Evolutionary conservation across 768 basidiomycete genomes (phyloP).

Genomic region (Leccinum boreale): DNA sequence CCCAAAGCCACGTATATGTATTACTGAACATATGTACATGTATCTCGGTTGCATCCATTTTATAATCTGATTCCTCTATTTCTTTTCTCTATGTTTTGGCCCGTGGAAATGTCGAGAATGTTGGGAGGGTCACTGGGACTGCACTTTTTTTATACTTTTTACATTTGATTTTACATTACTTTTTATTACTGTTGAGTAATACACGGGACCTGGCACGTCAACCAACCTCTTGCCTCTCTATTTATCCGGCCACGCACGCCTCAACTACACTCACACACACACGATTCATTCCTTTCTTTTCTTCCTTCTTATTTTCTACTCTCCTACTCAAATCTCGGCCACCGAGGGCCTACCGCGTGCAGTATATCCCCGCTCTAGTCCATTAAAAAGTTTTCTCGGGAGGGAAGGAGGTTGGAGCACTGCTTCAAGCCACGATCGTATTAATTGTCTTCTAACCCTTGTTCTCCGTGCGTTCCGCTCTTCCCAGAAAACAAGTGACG

Average conservation of each 20-base stretch:
- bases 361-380: background rate
- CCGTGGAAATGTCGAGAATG: background rate
- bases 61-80: background rate
- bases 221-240: background rate
- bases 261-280: background rate
- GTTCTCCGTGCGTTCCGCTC: slow-evolving; percentile 14
- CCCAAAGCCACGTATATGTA: slow-evolving; percentile 26
- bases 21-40: slow-evolving; percentile 28
- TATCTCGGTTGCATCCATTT: slow-evolving; percentile 16
- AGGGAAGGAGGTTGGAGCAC: background rate
- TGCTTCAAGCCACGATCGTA: background rate
- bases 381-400: background rate
- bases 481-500: background rate
- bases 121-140: background rate
- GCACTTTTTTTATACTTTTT: background rate
- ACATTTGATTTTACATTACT: background rate
- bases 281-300: background rate
- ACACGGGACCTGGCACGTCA: background rate
- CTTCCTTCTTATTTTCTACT: background rate
- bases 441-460: background rate
- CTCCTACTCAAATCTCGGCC: background rate
- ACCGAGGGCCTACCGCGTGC: background rate
- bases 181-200: background rate
- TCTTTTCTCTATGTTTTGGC: background rate
- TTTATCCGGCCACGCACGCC: background rate